Conservation (phyloP, 208 protist genomes). For the Herpetomonas muscarum region DNA sequence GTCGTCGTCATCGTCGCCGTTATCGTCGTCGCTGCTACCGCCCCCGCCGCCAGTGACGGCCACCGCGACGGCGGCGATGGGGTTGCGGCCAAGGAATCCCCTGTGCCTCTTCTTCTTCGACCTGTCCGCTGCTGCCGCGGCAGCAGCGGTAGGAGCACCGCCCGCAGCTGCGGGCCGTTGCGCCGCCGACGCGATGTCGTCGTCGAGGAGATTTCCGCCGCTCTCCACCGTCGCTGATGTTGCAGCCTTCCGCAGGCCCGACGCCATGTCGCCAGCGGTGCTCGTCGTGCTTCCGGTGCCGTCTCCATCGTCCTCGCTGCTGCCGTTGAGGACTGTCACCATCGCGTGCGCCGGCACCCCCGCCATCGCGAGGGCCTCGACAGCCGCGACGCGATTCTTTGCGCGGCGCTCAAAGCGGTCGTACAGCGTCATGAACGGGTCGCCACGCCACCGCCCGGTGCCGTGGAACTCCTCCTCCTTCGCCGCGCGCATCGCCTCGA, state of each 20-base stretch:
- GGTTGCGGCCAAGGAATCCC: too few relatives aligned
- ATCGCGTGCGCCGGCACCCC: background rate
- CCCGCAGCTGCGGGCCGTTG: too few relatives aligned
- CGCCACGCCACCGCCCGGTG: constrained; percentile 33
- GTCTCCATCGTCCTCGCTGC: too few relatives aligned
- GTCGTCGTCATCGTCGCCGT: background rate
- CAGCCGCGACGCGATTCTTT: background rate
- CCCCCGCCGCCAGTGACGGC: too few relatives aligned
- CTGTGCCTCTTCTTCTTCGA: too few relatives aligned
- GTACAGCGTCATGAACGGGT: constrained; percentile 14
- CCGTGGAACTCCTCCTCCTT: constrained; percentile 25
- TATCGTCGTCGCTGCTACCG: background rate
- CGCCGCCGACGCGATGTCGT: constrained; percentile 3
- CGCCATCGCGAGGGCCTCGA: background rate
- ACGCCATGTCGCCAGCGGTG: too few relatives aligned
- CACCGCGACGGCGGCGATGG: too few relatives aligned
- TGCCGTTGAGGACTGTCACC: too few relatives aligned
- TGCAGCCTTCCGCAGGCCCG: too few relatives aligned
- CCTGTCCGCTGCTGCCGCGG: too few relatives aligned
- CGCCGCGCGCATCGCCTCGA: constrained; percentile 16
- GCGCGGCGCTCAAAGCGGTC: constrained; percentile 4
- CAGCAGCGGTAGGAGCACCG: too few relatives aligned
- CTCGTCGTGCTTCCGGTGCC: too few relatives aligned
- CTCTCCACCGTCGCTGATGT: constrained; percentile 7
- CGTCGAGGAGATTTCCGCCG: constrained; percentile 2